Base-by-base conservation (phyloP, 495 filamentous ascomycete species). In the Penicillium cosmopolitanum region DNA sequence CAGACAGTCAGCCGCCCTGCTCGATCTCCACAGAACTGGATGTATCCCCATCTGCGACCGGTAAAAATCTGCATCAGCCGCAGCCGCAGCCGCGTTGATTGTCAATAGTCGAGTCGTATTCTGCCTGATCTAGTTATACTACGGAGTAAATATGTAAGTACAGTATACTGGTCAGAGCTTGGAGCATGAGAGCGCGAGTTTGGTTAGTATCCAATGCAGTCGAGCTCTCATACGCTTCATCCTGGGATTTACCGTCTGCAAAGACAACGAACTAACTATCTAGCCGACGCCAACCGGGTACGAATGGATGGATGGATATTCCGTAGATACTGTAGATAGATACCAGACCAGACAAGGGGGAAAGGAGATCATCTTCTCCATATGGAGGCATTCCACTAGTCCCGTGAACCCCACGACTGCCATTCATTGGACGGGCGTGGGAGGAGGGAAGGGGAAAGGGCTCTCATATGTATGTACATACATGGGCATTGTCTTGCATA, bases 401-500 rank as follows among this genome's bases (percentile, higher is more conserved):
- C 62, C 46, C 42, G 57, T 60, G 57, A 60, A 21, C 57, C 51
- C 55, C 35, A 51, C 55, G 8, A 35, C n/a, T 56, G 28, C 28
- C 47, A 11, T 42, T 42, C 16, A 51, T 58, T 62, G 47, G 47
- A 16, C 15, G 56, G 35, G n/a, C 44, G 16, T 52, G 44, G 51
- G 33, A 28, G 54, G 50, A 16, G 28, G 46, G 44, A 52, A 18
- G 28, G 18, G 60, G 55, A 63, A 58, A 57, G 53, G 36, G 15
- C 50, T 53, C 7, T 10, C 6, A 1, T 31, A 43, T 15, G 12
- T 28, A 36, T 38, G 42, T 19, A 52, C 8, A 9, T 31, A 31
- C 28, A 33, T 18, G 42, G 35, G 56, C 28, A 18, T 40, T 21
- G 5, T 25, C 18, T 42, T 34, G 16, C 50, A 35, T 19, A 53